Percentiles rank a stretch among this genome's conserved stretches.
Evolutionary conservation across 768 basidiomycete genomes (phyloP).

Genomic region (Tulasnella sp.): DNA sequence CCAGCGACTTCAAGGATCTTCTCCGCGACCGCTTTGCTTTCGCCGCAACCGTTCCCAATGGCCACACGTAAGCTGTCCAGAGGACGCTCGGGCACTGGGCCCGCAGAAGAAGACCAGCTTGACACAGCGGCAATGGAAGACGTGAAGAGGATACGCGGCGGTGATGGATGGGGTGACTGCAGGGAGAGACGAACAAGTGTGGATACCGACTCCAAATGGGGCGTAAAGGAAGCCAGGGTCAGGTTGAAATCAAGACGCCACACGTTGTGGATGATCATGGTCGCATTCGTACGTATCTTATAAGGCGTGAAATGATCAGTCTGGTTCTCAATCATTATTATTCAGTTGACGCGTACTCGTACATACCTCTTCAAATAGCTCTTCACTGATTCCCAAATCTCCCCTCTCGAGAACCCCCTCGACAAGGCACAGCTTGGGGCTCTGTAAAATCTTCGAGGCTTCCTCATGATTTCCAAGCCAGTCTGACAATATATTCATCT

Average conservation of each 20-base stretch:
- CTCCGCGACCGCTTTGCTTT: conserved; percentile 31
- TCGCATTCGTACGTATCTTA: no score
- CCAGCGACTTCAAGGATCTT: conserved; percentile 31
- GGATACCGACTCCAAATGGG: conserved; percentile 7
- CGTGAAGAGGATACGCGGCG: conserved; percentile 17
- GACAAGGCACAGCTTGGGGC: conserved; percentile 14
- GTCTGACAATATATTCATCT: neutral
- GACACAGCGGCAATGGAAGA: conserved; percentile 15
- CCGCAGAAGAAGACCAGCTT: conserved; percentile 2
- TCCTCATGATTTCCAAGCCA: neutral
- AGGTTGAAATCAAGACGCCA: conserved; percentile 21
- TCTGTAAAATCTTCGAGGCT: neutral
- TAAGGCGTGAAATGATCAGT: no score
- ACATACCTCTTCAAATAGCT: conserved; percentile 5
- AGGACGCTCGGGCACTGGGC: conserved; percentile 11
- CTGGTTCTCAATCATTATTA: no score
- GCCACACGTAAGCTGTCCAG: neutral
- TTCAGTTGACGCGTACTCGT: no score
- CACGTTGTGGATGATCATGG: conserved; percentile 14
- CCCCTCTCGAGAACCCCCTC: conserved; percentile 10
- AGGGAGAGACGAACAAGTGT: conserved; percentile 18
- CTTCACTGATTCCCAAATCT: neutral
- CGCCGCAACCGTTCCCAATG: conserved; percentile 11
- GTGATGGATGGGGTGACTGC: conserved; percentile 4
- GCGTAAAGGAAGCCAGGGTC: conserved; percentile 12